A percentile compares a stretch with the other conserved stretches of the same genome.
phyloP scores from a whole-genome alignment of 2,329 filamentous ascomycete species.

The Talaromyces sp. region DNA sequence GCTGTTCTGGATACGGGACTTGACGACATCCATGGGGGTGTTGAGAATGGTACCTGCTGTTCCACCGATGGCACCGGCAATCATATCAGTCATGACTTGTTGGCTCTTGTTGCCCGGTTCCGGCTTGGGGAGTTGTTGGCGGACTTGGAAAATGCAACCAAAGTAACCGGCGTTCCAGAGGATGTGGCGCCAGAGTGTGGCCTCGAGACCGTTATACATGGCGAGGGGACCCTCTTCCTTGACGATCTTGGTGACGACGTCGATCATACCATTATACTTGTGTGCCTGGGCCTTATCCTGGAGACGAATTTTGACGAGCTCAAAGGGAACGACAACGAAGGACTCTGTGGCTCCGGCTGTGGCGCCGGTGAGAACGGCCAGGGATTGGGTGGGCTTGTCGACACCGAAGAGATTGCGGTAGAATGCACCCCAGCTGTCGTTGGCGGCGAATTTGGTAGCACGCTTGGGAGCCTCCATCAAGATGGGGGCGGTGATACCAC shows the following conservation, averaged over 20 bases:
- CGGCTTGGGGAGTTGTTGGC: conserved; percentile 74
- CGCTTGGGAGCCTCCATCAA: conserved; percentile 96
- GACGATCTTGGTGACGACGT: conserved; percentile 64
- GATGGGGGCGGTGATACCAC: conserved; percentile 91
- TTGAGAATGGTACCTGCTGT: conserved; percentile 89
- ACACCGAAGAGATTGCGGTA: conserved; percentile 84
- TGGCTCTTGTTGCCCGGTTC: conserved; percentile 65
- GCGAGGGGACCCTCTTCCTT: conserved; percentile 78
- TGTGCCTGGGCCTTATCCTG: conserved; percentile 91
- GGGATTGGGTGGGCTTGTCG: conserved; percentile 81
- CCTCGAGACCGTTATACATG: conserved; percentile 95
- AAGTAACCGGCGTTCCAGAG: conserved; percentile 97
- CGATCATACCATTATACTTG: conserved; percentile 57
- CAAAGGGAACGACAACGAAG: conserved; percentile 96
- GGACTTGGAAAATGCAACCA: conserved; percentile 96
- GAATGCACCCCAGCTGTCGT: conserved; percentile 95
- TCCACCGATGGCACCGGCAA: conserved; percentile 83
- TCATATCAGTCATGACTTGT: conserved; percentile 81
- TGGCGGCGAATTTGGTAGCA: conserved; percentile 97
- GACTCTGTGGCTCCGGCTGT: conserved; percentile 92
- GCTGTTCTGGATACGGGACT: conserved; percentile 95
- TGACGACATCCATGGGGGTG: conserved; percentile 95
- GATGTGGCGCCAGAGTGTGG: conserved; percentile 92
- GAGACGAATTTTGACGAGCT: conserved; percentile 95
- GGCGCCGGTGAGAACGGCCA: conserved; percentile 90